Conservation (phyloP, 2,329 filamentous ascomycete genomes). For the Aspergillus novoparasiticus region DNA sequence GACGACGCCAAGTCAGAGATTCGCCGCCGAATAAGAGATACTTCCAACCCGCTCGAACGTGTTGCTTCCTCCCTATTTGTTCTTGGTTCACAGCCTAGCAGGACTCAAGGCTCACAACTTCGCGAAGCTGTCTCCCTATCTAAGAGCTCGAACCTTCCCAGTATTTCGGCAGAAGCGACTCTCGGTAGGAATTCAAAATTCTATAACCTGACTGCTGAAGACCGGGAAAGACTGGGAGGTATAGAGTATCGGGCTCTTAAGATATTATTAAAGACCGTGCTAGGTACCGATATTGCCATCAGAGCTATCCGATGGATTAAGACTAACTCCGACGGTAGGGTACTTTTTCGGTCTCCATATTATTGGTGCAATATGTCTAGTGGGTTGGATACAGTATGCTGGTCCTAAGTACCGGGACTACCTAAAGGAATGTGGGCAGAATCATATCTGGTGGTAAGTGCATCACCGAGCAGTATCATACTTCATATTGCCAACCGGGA, state of each 20-base stretch:
- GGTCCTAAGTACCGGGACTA: constrained; percentile 46
- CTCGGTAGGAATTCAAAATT: constrained; percentile 53
- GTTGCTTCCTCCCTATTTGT: constrained; percentile 15
- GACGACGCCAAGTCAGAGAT: constrained; percentile 1
- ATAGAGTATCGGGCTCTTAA: constrained; percentile 57
- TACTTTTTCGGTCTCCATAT: constrained; percentile 53
- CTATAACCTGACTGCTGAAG: constrained; percentile 44
- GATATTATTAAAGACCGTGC: constrained; percentile 51
- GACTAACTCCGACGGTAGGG: constrained; percentile 31
- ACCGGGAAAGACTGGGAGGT: constrained; percentile 52
- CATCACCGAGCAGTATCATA: not conserved
- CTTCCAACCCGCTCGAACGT: constrained; percentile 11
- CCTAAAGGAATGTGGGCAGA: constrained; percentile 43
- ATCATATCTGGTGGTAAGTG: constrained; percentile 54
- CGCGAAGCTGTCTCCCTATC: constrained; percentile 21
- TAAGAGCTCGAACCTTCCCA: constrained; percentile 37
- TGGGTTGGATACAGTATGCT: constrained; percentile 52
- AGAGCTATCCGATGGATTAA: not conserved
- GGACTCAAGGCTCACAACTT: constrained; percentile 14
- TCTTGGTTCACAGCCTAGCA: constrained; percentile 14
- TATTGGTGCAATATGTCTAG: constrained; percentile 52
- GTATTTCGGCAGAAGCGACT: constrained; percentile 47
- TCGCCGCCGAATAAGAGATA: constrained; percentile 4
- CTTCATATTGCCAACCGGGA: not conserved
- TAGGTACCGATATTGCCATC: constrained; percentile 31